Base-by-base conservation (phyloP, 2,329 filamentous ascomycete genomes). In the Colletotrichum sp. region DNA sequence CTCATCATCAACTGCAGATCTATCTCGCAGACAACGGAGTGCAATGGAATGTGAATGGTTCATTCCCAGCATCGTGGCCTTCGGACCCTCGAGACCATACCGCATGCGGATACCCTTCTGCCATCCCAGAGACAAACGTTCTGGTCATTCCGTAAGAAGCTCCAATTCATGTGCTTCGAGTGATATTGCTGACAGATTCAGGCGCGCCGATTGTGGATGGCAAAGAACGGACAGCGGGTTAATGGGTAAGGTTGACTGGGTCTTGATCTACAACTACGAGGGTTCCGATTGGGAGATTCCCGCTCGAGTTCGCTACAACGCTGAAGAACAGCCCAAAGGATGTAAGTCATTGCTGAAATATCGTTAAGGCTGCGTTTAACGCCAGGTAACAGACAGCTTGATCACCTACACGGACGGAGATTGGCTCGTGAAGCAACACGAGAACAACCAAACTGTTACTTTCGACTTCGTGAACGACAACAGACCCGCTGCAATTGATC, bases 211-310 rank as follows among this genome's bases (percentile, higher is more conserved):
- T 4, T 62, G 59, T 34, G 60, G n/a, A 21, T 76, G 73, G 69
- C 73, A 72, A 39, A 26, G 62, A n/a, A 68, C 71, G 39, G 57
- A 76, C 70, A 32, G 55, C 7, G 21, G 28, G 1, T 24, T 30
- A 26, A 62, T 62, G 59, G 26, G 59, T 6, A 30, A 62, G 28
- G 44, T 62, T 30, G 71, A 68, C 21, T 73, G 52, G 52, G 57
- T 69, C n/a, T 57, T 73, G n/a, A 62, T 63, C 18, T 73, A 73
- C 65, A 69, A 69, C 71, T 57, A 66, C 63, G 36, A 62, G 12
- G 52, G 62, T 24, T 21, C 32, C 8, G 21, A 30, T 6, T 71
- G 68, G 30, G 72, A 71, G 68, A 67, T 36, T 18, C 72, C 72
- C 6, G 68, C 34, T 4, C 66, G 72, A 4, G 65, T 68, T n/a